These are phyloP conservation scores for Wallemia mellicola DNA, from an alignment of 1,284 basidiomycete species.

Conservation along the genomic window DNA sequence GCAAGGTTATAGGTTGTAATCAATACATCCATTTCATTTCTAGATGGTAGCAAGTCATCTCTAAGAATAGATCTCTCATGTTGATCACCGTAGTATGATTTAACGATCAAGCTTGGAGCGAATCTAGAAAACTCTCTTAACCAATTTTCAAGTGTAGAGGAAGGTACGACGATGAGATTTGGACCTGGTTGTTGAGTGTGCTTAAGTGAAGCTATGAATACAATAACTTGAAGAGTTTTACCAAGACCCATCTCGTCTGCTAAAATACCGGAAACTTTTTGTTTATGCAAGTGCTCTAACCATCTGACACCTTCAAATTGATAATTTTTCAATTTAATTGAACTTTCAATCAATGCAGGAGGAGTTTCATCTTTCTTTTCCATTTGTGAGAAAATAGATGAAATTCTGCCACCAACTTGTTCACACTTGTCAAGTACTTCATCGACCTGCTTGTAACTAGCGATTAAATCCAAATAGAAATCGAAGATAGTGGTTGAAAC, in stretches of 20 bases:
- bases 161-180: slow-evolving; percentile 79
- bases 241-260: slow-evolving; percentile 99
- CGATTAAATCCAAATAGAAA: slow-evolving; percentile 60
- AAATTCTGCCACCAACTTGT: slow-evolving; percentile 29
- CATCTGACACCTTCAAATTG: slow-evolving; percentile 93
- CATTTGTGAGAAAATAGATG: not conserved
- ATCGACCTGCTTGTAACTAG: slow-evolving; percentile 74
- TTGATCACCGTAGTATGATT: slow-evolving; percentile 80
- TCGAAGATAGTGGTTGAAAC: slow-evolving; percentile 72
- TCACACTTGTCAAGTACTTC: slow-evolving; percentile 66
- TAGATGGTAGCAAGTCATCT: slow-evolving; percentile 28
- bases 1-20: slow-evolving; percentile 92
- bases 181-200: slow-evolving; percentile 46
- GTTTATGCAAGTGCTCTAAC: slow-evolving; percentile 61
- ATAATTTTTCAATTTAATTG: slow-evolving; percentile 71
- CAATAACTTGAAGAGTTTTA: slow-evolving; percentile 95
- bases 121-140: slow-evolving; percentile 80
- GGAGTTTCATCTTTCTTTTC: not conserved
- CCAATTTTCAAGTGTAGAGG: slow-evolving; percentile 96
- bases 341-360: slow-evolving; percentile 26
- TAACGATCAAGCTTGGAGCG: slow-evolving; percentile 53
- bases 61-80: slow-evolving; percentile 53
- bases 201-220: slow-evolving; percentile 71
- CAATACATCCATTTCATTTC: slow-evolving; percentile 57
- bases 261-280: slow-evolving; percentile 65